Conservation (phyloP, 148 eudicot species). For the Gaultheria prostrata region DNA sequence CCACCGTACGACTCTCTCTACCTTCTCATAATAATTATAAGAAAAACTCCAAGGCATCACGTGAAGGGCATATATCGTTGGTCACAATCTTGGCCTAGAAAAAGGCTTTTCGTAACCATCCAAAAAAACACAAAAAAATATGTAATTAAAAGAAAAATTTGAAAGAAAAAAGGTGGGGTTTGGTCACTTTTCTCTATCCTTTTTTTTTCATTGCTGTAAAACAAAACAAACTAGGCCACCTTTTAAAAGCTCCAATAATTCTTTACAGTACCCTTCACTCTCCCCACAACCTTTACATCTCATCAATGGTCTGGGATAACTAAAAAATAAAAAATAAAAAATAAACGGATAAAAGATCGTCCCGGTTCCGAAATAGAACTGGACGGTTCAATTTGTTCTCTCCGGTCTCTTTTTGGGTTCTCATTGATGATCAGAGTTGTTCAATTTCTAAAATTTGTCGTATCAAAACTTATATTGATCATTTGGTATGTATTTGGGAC, state of each 20-base stretch:
- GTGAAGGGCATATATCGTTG: conserved; percentile 25
- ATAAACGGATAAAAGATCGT: background rate
- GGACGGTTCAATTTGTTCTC: background rate
- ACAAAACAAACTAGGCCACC: conserved; percentile 1
- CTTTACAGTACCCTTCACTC: background rate
- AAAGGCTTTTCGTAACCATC: conserved; percentile 13
- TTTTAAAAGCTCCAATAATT: conserved; percentile 1
- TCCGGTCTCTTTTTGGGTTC: background rate
- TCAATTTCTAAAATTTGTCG: background rate
- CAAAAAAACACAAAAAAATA: conserved; percentile 3
- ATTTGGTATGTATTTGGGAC: too few species aligned
- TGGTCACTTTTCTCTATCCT: conserved; percentile 4
- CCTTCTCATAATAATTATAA: background rate
- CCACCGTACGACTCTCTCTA: background rate
- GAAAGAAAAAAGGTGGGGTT: background rate
- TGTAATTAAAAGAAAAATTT: background rate
- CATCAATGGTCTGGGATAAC: background rate
- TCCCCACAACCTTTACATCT: background rate
- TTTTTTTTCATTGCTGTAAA: conserved; percentile 15
- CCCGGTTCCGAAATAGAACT: background rate
- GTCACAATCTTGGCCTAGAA: conserved; percentile 22
- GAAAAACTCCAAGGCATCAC: conserved; percentile 32
- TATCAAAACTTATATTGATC: too few species aligned
- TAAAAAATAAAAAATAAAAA: background rate
- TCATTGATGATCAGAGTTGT: too few species aligned